Conservation (phyloP, 1,284 basidiomycete genomes). For the Hemileia vastatrix region DNA sequence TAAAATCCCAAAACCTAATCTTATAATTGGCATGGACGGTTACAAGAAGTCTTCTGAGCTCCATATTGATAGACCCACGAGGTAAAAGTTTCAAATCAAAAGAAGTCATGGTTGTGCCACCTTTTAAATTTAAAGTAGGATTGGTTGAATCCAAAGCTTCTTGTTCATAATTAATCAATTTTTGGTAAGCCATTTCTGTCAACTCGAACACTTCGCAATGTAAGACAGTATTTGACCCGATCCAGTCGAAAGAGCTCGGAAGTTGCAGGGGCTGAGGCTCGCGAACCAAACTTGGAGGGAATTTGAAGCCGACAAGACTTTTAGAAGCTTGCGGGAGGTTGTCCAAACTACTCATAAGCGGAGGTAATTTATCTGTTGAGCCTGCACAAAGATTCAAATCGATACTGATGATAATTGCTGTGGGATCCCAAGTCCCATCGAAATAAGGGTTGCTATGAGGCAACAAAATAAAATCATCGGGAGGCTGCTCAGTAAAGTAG, state of each 20-base stretch:
- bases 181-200: conserved; percentile 9
- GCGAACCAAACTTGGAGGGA: conserved; percentile 2
- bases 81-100: too few relatives aligned
- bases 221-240: conserved; percentile 17
- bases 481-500: conserved; percentile 55
- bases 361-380: neutral
- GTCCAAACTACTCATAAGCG: neutral
- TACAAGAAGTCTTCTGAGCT: conserved; percentile 9
- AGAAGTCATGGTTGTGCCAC: conserved; percentile 7
- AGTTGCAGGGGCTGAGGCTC: conserved; percentile 8
- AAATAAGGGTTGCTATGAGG: conserved; percentile 66
- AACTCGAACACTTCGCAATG: conserved; percentile 12
- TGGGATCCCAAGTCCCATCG: conserved; percentile 59
- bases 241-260: conserved; percentile 19
- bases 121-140: conserved; percentile 6
- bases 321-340: neutral
- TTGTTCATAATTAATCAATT: neutral
- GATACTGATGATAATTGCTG: conserved; percentile 52
- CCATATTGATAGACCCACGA: too few relatives aligned
- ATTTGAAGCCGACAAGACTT: conserved; percentile 11
- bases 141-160: neutral
- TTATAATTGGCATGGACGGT: conserved; percentile 16
- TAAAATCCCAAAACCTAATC: conserved; percentile 21
- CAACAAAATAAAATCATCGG: conserved; percentile 69
- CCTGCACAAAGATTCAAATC: conserved; percentile 13